A percentile compares a stretch with the other conserved stretches of the same genome.
phyloP scores from a whole-genome alignment of 805 yeast species.

The Saturnispora kantuleensis region DNA sequence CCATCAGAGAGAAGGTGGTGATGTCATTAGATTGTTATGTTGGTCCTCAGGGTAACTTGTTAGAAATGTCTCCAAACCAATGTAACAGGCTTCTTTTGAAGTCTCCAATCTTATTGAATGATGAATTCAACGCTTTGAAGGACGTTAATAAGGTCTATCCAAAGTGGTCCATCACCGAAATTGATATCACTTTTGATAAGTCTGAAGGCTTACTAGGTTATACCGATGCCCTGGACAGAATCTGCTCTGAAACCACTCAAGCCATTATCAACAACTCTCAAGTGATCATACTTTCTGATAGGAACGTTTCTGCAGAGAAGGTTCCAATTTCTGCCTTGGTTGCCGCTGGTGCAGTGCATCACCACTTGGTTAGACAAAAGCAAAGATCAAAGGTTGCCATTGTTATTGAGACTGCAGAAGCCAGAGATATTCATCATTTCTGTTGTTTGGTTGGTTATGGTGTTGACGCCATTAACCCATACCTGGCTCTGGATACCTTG shows the following conservation, averaged over 20 bases:
- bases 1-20: constrained; percentile 91
- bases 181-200: constrained; percentile 84
- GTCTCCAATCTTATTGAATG: constrained; percentile 71
- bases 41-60: constrained; percentile 96
- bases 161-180: constrained; percentile 69
- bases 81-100: constrained; percentile 78
- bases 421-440: constrained; percentile 94
- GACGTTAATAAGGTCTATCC: constrained; percentile 71
- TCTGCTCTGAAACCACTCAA: constrained; percentile 78
- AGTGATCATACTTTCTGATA: constrained; percentile 70
- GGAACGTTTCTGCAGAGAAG: constrained; percentile 45
- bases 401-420: constrained; percentile 90
- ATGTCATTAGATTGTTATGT: constrained; percentile 95
- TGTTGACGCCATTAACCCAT: constrained; percentile 93
- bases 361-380: constrained; percentile 89
- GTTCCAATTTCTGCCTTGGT: constrained; percentile 79
- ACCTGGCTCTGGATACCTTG: constrained; percentile 83
- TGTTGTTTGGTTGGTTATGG: constrained; percentile 94
- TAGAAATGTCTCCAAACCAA: constrained; percentile 87
- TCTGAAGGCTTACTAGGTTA: constrained; percentile 81
- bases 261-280: constrained; percentile 72
- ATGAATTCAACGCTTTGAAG: constrained; percentile 66
- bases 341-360: constrained; percentile 97
- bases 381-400: constrained; percentile 93
- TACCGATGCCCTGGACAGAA: constrained; percentile 70